Evolutionary conservation across 345 rosid species (phyloP).

Genomic region (Hibiscus syriacus): DNA sequence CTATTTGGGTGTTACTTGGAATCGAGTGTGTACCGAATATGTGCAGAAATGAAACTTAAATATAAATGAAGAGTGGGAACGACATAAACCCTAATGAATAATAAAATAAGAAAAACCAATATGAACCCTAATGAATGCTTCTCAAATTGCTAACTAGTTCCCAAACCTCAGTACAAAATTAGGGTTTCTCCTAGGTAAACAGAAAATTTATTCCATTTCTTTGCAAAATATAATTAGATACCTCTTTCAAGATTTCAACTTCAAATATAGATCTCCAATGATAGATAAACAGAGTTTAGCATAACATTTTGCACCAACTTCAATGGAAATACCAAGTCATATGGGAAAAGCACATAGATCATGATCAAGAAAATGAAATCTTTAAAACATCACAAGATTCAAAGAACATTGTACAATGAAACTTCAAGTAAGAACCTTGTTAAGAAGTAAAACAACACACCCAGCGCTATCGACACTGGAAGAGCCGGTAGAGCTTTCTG

Average conservation of each 20-base stretch:
- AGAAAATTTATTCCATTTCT: background rate
- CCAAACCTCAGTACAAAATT: background rate
- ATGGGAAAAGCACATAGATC: background rate
- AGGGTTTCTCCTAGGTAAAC: background rate
- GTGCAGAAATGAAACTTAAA: background rate
- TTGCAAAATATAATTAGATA: background rate
- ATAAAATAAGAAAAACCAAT: background rate
- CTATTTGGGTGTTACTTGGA: background rate
- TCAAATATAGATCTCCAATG: background rate
- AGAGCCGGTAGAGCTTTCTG: slow-evolving; percentile 93
- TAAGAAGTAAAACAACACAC: slow-evolving; percentile 73
- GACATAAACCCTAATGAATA: too few species aligned
- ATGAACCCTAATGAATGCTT: background rate
- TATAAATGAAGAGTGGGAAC: too few species aligned
- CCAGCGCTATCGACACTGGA: slow-evolving; percentile 76
- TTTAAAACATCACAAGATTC: slow-evolving; percentile 77
- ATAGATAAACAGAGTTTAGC: background rate
- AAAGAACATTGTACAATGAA: slow-evolving; percentile 63
- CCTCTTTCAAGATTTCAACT: background rate
- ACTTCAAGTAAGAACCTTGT: slow-evolving; percentile 63
- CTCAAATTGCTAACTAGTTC: background rate
- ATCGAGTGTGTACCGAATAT: background rate
- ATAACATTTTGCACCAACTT: background rate
- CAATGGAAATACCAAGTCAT: background rate
- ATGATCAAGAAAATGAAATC: background rate